These are phyloP conservation scores for Pleurotus salmoneostramineus DNA, from an alignment of 768 basidiomycete genomes.

Conservation along the genomic window DNA sequence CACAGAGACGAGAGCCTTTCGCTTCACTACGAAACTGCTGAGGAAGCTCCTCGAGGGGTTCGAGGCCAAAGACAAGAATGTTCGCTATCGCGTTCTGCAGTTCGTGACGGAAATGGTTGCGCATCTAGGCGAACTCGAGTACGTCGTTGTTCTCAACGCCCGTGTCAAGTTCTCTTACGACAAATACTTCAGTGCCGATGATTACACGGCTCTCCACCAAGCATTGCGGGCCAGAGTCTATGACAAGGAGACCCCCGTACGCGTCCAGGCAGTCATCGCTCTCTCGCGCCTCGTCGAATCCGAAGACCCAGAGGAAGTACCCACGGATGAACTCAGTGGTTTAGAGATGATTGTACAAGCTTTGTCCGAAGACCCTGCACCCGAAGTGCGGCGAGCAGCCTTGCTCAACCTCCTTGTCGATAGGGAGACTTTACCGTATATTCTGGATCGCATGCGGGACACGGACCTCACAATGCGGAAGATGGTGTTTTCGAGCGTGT, in stretches of 20 bases:
- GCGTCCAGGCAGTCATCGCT: constrained; percentile 77
- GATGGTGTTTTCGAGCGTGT: constrained; percentile 60
- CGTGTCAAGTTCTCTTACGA: constrained; percentile 2
- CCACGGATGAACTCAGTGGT: constrained; percentile 46
- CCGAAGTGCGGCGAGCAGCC: constrained; percentile 86
- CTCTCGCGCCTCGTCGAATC: constrained; percentile 72
- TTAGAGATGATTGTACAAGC: constrained; percentile 63
- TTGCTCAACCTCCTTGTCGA: constrained; percentile 68
- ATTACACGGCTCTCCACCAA: constrained; percentile 58
- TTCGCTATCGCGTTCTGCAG: constrained; percentile 77
- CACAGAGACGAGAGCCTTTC: constrained; percentile 60
- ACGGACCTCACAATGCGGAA: constrained; percentile 72
- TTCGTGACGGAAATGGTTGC: constrained; percentile 77
- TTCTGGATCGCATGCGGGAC: constrained; percentile 79
- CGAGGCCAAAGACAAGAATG: constrained; percentile 80
- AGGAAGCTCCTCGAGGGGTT: constrained; percentile 74
- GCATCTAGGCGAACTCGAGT: constrained; percentile 86
- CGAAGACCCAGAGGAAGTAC: constrained; percentile 57
- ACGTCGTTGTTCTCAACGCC: constrained; percentile 20
- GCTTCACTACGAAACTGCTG: constrained; percentile 65
- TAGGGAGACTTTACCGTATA: constrained; percentile 49
- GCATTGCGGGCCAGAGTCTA: constrained; percentile 66
- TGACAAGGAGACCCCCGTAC: constrained; percentile 77
- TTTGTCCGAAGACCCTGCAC: constrained; percentile 67
- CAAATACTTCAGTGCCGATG: constrained; percentile 56